These are phyloP conservation scores for Epichloe amarillans DNA, from an alignment of 2,329 filamentous ascomycete species.

Conservation along the genomic window DNA sequence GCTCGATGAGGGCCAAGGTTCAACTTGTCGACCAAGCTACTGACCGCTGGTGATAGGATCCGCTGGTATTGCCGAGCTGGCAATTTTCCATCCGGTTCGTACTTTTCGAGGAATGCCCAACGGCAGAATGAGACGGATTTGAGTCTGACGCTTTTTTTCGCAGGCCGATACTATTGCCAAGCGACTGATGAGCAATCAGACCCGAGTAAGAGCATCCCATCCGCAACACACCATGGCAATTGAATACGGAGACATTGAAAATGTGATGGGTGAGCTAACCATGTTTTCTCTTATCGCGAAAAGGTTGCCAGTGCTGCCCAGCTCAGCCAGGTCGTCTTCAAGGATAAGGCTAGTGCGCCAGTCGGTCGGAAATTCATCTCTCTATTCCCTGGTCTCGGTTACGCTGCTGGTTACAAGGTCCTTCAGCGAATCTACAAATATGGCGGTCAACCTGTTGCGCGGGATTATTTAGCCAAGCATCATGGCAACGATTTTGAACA, in stretches of 20 bases:
- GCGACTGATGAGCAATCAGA: conserved; percentile 97
- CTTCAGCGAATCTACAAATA: conserved; percentile 98
- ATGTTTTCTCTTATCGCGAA: neutral
- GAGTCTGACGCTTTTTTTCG: neutral
- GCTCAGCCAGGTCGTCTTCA: conserved; percentile 89
- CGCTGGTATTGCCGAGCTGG: conserved; percentile 83
- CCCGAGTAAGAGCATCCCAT: conserved; percentile 32
- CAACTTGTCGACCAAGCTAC: neutral
- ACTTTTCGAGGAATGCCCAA: conserved; percentile 4
- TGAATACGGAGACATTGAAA: neutral
- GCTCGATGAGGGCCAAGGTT: conserved; percentile 3
- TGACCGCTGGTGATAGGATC: conserved; percentile 45
- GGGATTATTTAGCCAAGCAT: conserved; percentile 73
- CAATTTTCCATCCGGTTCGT: conserved; percentile 79
- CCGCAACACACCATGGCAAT: neutral
- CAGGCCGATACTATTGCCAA: conserved; percentile 97
- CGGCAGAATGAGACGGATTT: neutral
- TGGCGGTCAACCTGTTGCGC: conserved; percentile 87
- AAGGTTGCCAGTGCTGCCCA: conserved; percentile 32
- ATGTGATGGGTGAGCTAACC: conserved; percentile 9
- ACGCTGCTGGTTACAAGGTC: conserved; percentile 95
- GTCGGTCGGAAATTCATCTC: conserved; percentile 74
- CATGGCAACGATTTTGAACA: conserved; percentile 74
- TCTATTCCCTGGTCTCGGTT: conserved; percentile 91
- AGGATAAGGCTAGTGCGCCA: conserved; percentile 64